Percentiles rank a stretch among this genome's conserved stretches.
Conservation (phyloP, 1,284 basidiomycete species). For the Cryptococcus sp. region DNA sequence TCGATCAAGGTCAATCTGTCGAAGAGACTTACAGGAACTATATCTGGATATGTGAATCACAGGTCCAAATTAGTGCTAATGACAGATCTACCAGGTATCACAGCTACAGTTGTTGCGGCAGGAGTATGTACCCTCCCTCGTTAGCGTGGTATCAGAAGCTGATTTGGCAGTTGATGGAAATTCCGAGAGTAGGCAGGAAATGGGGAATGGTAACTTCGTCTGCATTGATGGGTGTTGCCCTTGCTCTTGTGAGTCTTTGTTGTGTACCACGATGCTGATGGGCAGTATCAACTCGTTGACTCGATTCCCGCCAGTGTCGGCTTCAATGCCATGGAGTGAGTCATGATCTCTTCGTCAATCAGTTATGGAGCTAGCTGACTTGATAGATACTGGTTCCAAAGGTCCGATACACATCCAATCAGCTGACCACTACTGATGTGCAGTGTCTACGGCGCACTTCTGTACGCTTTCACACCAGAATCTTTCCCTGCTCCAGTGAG, state of each 20-base stretch:
- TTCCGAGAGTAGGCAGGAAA: constrained; percentile 36
- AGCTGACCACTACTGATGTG: too few relatives aligned
- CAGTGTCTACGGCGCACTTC: constrained; percentile 35
- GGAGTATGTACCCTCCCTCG: constrained; percentile 3
- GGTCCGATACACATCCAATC: too few relatives aligned
- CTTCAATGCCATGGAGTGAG: constrained; percentile 30
- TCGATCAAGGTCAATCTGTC: constrained; percentile 30
- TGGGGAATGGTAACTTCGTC: constrained; percentile 45
- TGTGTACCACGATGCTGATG: background rate
- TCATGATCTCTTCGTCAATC: background rate
- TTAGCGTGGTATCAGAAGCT: background rate
- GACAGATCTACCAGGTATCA: constrained; percentile 40
- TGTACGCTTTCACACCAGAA: constrained; percentile 49
- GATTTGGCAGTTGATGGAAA: constrained; percentile 17
- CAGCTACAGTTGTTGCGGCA: constrained; percentile 18
- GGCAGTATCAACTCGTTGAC: constrained; percentile 23
- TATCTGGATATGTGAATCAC: constrained; percentile 28
- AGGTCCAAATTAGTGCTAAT: background rate
- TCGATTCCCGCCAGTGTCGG: constrained; percentile 19
- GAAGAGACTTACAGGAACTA: constrained; percentile 45
- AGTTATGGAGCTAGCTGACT: background rate
- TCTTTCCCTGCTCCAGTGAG: constrained; percentile 44
- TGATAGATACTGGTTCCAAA: constrained; percentile 26
- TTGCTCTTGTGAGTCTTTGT: constrained; percentile 11
- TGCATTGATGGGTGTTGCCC: constrained; percentile 40